Base-by-base conservation (phyloP, 2,329 filamentous ascomycete species). In the Samsoniella hepiali region DNA sequence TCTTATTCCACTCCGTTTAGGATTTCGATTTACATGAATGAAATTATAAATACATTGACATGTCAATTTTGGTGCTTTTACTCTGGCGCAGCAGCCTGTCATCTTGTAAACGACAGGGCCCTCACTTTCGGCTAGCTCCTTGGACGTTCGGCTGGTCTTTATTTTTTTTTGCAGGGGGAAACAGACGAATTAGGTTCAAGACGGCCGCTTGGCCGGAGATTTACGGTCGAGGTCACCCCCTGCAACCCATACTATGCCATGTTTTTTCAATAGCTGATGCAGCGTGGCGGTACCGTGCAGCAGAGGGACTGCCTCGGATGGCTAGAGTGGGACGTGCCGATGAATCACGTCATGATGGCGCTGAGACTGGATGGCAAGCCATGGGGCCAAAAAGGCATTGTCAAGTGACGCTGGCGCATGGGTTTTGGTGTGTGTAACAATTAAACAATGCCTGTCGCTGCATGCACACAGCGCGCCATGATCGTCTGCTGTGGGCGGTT, bases 311-410 rank as follows among this genome's bases (percentile, higher is more conserved):
- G 45, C 31, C 27, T 7, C 45, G 57, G 57, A 51, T 59, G 50
- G 45, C 57, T 42, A 17, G 22, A 59, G 17, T 40, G 13, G 57
- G 57, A n/a, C 51, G 22, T 59, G 34, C 57, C 45, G 45, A 51
- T 51, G 22, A 8, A 59, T 31, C 57, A 59, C 57, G 57, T 59
- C 57, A 59, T 59, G 47, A 59, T 51, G 57, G 57, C 34, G 57
- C 51, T 59, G 47, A 32, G 57, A 59, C 47, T 51, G 34, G 47
- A 32, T 9, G 57, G 47, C 36, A 40, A 22, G 47, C 29, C 22
- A 59, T 45, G 34, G 50, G 50, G 34, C 34, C 45, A 49, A 5
- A 49, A 49, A 22, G 6, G 47, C 11, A 50, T 50, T 22, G 22
- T 22, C 47, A 31, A 31, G 15, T 32, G 29, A 50, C 27, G 32